These are phyloP conservation scores for Dioszegia hungarica DNA, from an alignment of 768 basidiomycete genomes.

Conservation along the genomic window DNA sequence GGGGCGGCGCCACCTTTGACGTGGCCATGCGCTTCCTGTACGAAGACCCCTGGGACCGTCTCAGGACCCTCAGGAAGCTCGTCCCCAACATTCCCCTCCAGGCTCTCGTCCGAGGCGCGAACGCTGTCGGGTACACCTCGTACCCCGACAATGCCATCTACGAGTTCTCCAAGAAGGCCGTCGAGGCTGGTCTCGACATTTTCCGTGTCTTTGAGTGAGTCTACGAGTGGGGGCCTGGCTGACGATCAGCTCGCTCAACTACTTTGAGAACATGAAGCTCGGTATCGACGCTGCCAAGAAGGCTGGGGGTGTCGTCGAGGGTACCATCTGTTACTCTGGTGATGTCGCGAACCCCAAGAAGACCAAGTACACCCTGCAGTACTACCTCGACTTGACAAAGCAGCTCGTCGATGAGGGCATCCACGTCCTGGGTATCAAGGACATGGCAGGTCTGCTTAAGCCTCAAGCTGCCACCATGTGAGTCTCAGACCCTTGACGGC, in stretches of 20 bases:
- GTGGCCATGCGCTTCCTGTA: constrained; percentile 99
- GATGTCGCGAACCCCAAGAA: constrained; percentile 92
- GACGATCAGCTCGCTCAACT: constrained; percentile 69
- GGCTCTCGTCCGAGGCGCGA: constrained; percentile 96
- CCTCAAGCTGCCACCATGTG: constrained; percentile 88
- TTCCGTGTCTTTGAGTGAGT: constrained; percentile 88
- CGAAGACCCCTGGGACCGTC: constrained; percentile 98
- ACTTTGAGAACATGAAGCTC: constrained; percentile 96
- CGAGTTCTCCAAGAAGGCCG: constrained; percentile 98
- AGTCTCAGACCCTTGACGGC: constrained; percentile 30
- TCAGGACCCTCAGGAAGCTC: constrained; percentile 85
- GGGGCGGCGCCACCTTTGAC: constrained; percentile 99
- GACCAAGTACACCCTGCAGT: constrained; percentile 93
- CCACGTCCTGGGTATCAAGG: constrained; percentile 95
- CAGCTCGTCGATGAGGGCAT: constrained; percentile 91
- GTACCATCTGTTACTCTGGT: constrained; percentile 96
- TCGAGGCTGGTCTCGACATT: constrained; percentile 99
- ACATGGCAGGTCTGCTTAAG: constrained; percentile 96
- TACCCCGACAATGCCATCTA: constrained; percentile 99
- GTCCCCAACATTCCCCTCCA: constrained; percentile 99
- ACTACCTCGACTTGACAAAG: constrained; percentile 93
- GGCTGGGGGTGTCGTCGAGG: constrained; percentile 96
- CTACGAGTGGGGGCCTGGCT: background rate
- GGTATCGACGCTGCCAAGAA: constrained; percentile 99
- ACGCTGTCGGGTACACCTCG: constrained; percentile 97